Conservation (phyloP, 176 grass and related monocot species). For the Juncus inflexus region DNA sequence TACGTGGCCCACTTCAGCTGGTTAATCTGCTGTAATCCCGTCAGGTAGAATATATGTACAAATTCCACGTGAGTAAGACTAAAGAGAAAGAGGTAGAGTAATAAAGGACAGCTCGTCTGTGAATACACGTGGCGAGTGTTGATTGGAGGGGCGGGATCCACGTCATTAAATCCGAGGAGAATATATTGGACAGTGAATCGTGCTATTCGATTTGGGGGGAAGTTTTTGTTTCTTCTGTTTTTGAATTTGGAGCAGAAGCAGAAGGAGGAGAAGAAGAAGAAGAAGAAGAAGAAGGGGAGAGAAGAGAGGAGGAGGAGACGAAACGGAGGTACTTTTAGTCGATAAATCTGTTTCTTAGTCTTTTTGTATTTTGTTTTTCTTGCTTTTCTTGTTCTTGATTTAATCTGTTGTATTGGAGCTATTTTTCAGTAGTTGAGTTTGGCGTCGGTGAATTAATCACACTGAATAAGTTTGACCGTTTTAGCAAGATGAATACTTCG, state of each 20-base stretch:
- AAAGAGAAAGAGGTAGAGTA: background rate
- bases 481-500: no score
- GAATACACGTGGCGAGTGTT: slow-evolving; percentile 2
- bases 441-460: no score
- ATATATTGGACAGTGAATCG: slow-evolving; percentile 8
- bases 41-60: background rate
- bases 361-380: no score
- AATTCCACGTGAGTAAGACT: background rate
- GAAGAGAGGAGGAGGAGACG: background rate
- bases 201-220: background rate
- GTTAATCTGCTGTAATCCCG: background rate
- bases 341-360: no score
- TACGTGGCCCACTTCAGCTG: background rate
- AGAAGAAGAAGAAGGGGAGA: background rate
- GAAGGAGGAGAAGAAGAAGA: background rate
- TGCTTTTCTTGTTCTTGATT: background rate
- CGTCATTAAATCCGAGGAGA: slow-evolving; percentile 9
- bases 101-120: background rate
- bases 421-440: background rate
- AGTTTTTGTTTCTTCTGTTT: background rate
- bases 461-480: background rate
- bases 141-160: background rate
- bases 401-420: background rate
- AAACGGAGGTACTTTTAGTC: background rate
- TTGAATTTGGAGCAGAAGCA: background rate